These are phyloP conservation scores for Voacanga thouarsii DNA, from an alignment of 257 asterid genomes.

Conservation along the genomic window DNA sequence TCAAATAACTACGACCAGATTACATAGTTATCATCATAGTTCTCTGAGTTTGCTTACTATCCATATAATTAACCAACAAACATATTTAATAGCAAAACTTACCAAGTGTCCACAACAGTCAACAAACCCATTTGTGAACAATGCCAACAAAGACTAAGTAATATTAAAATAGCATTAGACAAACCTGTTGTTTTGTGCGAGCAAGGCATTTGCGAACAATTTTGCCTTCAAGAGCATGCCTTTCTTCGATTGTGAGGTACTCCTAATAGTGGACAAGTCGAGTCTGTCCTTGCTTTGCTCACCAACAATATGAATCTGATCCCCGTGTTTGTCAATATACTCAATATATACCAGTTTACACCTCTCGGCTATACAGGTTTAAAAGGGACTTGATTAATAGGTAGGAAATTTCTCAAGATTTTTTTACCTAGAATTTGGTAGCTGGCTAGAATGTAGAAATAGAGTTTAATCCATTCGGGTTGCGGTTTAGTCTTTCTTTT, in stretches of 20 bases:
- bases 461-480: too few species aligned
- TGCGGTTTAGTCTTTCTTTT: too few species aligned
- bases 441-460: too few species aligned
- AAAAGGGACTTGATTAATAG: not conserved
- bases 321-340: conserved; percentile 46
- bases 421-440: not conserved
- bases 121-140: not conserved
- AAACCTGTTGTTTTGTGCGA: conserved; percentile 85
- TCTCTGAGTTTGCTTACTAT: not conserved
- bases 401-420: too few species aligned
- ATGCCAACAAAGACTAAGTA: not conserved
- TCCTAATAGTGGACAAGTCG: conserved; percentile 95
- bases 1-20: not conserved
- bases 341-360: too few species aligned
- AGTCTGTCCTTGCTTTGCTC: conserved; percentile 98
- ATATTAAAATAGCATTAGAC: not conserved
- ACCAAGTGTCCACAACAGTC: not conserved
- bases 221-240: conserved; percentile 98
- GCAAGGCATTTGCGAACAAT: conserved; percentile 97
- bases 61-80: not conserved
- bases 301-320: conserved; percentile 94
- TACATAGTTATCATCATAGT: not conserved
- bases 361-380: not conserved
- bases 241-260: conserved; percentile 81
- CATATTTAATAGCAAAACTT: too few species aligned